Conservation (phyloP, 495 filamentous ascomycete genomes). For the Pseudotulostoma volvatum region DNA sequence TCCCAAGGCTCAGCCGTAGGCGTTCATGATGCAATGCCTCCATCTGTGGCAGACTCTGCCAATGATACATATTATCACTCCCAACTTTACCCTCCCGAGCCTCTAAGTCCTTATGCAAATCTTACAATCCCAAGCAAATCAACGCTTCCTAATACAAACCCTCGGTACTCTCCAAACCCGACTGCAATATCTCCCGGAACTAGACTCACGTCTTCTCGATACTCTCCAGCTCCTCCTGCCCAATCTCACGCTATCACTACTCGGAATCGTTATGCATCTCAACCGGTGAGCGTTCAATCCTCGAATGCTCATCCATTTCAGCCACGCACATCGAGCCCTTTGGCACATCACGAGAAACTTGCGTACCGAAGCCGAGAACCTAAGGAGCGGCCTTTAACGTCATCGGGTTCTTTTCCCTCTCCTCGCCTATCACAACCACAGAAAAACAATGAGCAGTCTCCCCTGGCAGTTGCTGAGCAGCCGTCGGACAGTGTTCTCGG, state of each 20-base stretch:
- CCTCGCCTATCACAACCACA: conserved; percentile 9
- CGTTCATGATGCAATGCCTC: conserved; percentile 9
- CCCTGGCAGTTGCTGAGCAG: background rate
- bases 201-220: conserved; percentile 22
- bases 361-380: conserved; percentile 21
- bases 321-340: conserved; percentile 70
- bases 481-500: conserved; percentile 2
- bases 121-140: conserved; percentile 21
- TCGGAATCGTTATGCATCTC: conserved; percentile 34
- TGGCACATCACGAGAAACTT: conserved; percentile 45
- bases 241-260: conserved; percentile 28
- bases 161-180: conserved; percentile 27
- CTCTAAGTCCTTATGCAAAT: conserved; percentile 45
- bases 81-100: conserved; percentile 38
- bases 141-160: conserved; percentile 20
- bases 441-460: conserved; percentile 9
- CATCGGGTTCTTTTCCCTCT: conserved; percentile 14
- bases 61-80: conserved; percentile 26
- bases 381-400: conserved; percentile 14
- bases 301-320: conserved; percentile 49
- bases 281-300: conserved; percentile 29
- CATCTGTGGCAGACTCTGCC: conserved; percentile 19
- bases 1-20: conserved; percentile 7
- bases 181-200: conserved; percentile 15
- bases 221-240: conserved; percentile 35